Conservation (phyloP, 495 filamentous ascomycete genomes). For the Darksidea phi region DNA sequence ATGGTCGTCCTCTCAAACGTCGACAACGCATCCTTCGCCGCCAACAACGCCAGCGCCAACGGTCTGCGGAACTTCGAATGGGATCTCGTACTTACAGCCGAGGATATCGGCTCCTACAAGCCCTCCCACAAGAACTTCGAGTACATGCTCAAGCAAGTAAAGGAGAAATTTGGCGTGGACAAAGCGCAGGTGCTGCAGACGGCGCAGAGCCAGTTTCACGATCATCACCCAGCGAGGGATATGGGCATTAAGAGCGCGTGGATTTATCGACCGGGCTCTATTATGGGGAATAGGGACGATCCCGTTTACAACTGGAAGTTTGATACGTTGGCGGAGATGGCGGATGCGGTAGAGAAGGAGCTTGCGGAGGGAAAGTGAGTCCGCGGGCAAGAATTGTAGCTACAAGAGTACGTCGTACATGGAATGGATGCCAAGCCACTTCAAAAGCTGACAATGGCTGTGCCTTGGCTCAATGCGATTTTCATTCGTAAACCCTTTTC, state of each 20-base stretch:
- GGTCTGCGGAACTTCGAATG: slow-evolving; percentile 21
- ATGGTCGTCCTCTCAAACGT: slow-evolving; percentile 32
- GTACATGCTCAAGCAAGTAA: slow-evolving; percentile 24
- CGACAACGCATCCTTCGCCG: slow-evolving; percentile 24
- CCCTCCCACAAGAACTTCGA: slow-evolving; percentile 31
- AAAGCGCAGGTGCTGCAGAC: slow-evolving; percentile 28
- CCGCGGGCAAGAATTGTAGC: background rate
- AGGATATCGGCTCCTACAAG: slow-evolving; percentile 36
- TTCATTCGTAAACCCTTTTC: too few species aligned
- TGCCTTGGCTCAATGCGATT: too few species aligned
- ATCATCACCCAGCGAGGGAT: slow-evolving; percentile 26
- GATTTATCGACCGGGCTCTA: slow-evolving; percentile 21
- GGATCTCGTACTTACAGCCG: slow-evolving; percentile 25
- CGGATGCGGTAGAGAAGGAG: slow-evolving; percentile 27
- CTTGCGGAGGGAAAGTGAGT: background rate
- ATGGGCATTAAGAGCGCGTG: slow-evolving; percentile 23
- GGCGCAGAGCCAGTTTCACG: slow-evolving; percentile 31
- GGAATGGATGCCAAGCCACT: too few species aligned
- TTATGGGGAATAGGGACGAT: slow-evolving; percentile 17
- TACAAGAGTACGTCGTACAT: too few species aligned
- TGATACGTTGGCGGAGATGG: slow-evolving; percentile 27
- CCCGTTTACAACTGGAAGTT: slow-evolving; percentile 28
- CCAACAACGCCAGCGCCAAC: background rate
- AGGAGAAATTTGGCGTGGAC: slow-evolving; percentile 24
- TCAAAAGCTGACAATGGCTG: too few species aligned